Base-by-base conservation (phyloP, 2,329 filamentous ascomycete species). In the Beauveria varroae region DNA sequence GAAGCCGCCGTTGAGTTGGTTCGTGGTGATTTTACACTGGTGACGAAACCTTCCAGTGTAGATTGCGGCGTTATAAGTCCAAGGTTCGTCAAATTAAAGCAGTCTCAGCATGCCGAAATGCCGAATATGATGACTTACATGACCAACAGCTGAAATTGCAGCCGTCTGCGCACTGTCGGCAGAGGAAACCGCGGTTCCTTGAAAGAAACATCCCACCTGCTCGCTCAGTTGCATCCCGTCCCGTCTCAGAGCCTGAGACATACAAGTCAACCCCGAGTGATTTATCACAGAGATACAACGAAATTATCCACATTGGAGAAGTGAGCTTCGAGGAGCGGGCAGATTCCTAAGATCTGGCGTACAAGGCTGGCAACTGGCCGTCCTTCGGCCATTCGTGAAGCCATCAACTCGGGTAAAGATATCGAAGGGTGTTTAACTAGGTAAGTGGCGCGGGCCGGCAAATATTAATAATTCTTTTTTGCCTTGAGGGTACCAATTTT, bases 261-360 rank as follows among this genome's bases (percentile, higher is more conserved):
- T 2, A 12, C 20, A n/a, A n/a, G 5, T 52, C 10, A 10, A 8
- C 12, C 12, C 30, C 2, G 37, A 46, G 37, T 14, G 6, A 49
- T 20, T n/a, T 8, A 43, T 34, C 50, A 49, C 22, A 49, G 12
- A 22, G 24, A 49, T 26, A 24, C 7, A 24, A 12, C 12, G 44
- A 44, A 22, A 61, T 55, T 44, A 56, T 56, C 7, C 55, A 55
- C n/a, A 24, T 56, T 30, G 58, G 30, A 56, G 44, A 52, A 43
- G 51, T 41, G 26, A 43, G 58, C 12, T 49, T 24, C 5, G 58
- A 61, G 34, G 51, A 49, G 22, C 30, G 56, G 51, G 58, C 58
- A 12, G 18, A 24, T n/a, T 30, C 55, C 30, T 41, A 20, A 30
- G 30, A 44, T 24, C 34, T 56, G 51, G 51, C 58, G 5, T 56